Base-by-base conservation (phyloP, 1,139 yeast genomes). In the Yamadazyma triangularis region DNA sequence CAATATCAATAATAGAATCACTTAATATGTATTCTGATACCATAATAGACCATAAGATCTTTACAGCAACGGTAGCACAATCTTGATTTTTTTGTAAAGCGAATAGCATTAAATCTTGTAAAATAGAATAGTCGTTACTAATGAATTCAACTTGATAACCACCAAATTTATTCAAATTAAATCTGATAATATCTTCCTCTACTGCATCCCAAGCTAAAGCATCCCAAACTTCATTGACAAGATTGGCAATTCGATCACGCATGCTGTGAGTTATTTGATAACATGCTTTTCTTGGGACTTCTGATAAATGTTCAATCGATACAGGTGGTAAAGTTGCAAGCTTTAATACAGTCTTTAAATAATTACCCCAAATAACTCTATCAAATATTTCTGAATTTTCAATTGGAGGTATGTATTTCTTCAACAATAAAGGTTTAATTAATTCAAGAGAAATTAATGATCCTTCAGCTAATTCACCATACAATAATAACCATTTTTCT, bases 221-320 rank as follows among this genome's bases (percentile, higher is more conserved):
- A 40, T 79, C 81, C 96, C 96, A 87, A 21, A 79, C 72, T 35
- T 70, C 73, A 35, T 70, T 66, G 11, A 86, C 47, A 32, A 84
- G 57, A 13, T 43, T 48, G 0, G 88, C 77, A 25, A 81, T 70
- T 39, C 83, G 62, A 18, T 71, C 70, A 42, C 94, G 70, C 41
- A 85, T 60, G 44, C 76, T 79, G 9, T 78, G 79, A 1, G 88
- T 72, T 28, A 86, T 74, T 35, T 67, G 67, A 56, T 61, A 64
- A 43, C 88, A 77, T 1, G 89, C 89, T 45, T 78, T 79, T 50
- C 81, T 70, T 29, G 93, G 88, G 32, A 84, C 78, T 28, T 77
- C 80, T 2, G 87, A 73, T 34, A 82, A 60, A 44, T 78, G 83
- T 44, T 79, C 83, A 33, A 73, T 58, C 0, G 84, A 61, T 10